Evolutionary conservation across 2,329 filamentous ascomycete genomes (phyloP).

Genomic region (Thielaviopsis punctulata): DNA sequence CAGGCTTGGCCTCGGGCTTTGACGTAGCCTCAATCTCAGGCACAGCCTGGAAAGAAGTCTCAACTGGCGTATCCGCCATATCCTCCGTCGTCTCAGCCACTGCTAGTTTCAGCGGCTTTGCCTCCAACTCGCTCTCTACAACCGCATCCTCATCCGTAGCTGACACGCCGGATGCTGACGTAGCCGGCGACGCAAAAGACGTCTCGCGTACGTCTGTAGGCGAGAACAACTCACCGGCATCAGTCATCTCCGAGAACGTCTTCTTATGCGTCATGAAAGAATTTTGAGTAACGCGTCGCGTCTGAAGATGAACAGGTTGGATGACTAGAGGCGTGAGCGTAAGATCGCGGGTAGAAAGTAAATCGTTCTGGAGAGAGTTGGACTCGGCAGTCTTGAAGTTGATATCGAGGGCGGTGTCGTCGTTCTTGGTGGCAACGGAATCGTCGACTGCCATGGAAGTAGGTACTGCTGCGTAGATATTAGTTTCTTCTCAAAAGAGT

Average conservation of each 20-base stretch:
- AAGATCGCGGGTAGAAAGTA: neutral
- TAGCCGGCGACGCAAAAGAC: slow-evolving; percentile 11
- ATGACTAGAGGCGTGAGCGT: neutral
- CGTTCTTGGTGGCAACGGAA: neutral
- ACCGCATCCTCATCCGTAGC: neutral
- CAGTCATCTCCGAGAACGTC: slow-evolving; percentile 6
- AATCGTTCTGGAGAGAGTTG: no score
- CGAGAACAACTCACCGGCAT: slow-evolving; percentile 7
- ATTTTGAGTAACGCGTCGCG: neutral
- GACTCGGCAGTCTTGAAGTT: neutral
- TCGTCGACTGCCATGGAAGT: neutral
- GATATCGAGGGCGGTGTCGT: neutral
- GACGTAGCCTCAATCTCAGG: neutral
- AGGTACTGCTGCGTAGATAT: neutral
- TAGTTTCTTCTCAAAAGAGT: neutral
- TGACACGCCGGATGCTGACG: slow-evolving; percentile 4
- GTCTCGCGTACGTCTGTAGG: slow-evolving; percentile 5
- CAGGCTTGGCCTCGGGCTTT: neutral
- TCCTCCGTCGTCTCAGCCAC: neutral
- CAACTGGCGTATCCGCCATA: neutral
- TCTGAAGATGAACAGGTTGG: slow-evolving; percentile 2
- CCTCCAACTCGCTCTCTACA: slow-evolving; percentile 1
- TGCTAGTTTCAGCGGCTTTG: slow-evolving; percentile 6
- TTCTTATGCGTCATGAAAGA: slow-evolving; percentile 9
- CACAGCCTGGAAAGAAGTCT: neutral